Evolutionary conservation across 1,139 yeast genomes (phyloP), one percentile per base, ranked within the genome.

Genomic region (Sugiyamaella novakii): DNA sequence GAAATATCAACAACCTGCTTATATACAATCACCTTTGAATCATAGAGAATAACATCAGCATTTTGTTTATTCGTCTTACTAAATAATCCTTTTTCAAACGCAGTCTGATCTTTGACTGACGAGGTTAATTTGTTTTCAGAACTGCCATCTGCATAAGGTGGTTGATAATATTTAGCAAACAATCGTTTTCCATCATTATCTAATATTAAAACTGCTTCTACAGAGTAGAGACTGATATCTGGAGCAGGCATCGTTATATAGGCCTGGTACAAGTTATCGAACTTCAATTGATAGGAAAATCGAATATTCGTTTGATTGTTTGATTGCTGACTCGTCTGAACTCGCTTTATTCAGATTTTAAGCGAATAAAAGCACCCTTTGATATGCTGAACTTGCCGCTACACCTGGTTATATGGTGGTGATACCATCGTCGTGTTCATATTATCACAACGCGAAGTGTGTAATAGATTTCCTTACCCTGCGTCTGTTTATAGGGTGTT

Each of bases 101-200:
- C 76, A 55, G 75, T 71, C 70, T 92, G 97, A 57, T 83, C 83
- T 63, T 81, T 79, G 46, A 74, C 63, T 3, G 80, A 71, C 37
- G 38, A 34, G 22, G 49, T 50, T 39, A 51, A 42, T 41, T 48
- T 50, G 70, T 67, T 30, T 54, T 5, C 22, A 7, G 42, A 14
- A 29, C 8, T 19, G 49, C 61, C 55, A 29, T 65, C 38, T 8
- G 62, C 62, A 59, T 80, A 83, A 22, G 87, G 87, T 34, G 85
- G 78, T 56, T 75, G 75, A 71, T 84, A 92, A 74, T 92, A 94
- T 65, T 91, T 91, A 57, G 96, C 84, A 63, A 79, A 87, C 46
- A 92, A 71, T 59, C 98, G 76, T 50, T 80, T 77, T 14, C 96
- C 96, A 55, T 84, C 85, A 59, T 76, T 80, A 68, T 91, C 98